A percentile compares a stretch with the other conserved stretches of the same genome.
Conservation (phyloP, 768 basidiomycete species). For the Leucocoprinus sp. region DNA sequence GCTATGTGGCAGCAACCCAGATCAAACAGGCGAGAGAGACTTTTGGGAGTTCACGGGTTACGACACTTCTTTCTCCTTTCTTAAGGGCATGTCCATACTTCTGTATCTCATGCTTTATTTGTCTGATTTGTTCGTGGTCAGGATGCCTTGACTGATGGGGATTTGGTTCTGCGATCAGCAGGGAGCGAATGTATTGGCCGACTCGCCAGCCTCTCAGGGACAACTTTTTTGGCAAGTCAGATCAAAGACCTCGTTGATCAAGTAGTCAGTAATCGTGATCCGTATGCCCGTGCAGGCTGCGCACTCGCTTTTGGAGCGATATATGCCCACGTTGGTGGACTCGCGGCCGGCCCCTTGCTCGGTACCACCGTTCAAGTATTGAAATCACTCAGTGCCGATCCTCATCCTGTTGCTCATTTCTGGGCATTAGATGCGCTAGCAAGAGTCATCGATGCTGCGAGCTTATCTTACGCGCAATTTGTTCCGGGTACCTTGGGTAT, state of each 20-base stretch:
- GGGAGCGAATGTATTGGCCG: conserved; percentile 88
- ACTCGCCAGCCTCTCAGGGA: conserved; percentile 75
- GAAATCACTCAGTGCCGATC: conserved; percentile 92
- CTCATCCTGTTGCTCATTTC: conserved; percentile 93
- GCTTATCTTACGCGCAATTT: conserved; percentile 84
- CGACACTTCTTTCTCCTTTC: conserved; percentile 54
- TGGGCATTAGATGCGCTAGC: conserved; percentile 84
- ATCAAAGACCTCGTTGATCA: conserved; percentile 89
- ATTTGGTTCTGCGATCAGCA: conserved; percentile 63
- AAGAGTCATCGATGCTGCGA: conserved; percentile 85
- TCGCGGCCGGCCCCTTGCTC: conserved; percentile 89
- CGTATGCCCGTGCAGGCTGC: conserved; percentile 87
- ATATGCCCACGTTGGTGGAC: conserved; percentile 84
- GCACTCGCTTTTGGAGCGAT: conserved; percentile 89
- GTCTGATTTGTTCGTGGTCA: conserved; percentile 18
- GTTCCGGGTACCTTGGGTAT: conserved; percentile 85
- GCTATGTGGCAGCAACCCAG: conserved; percentile 42
- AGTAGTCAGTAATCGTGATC: conserved; percentile 91
- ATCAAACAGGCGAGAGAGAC: conserved; percentile 56
- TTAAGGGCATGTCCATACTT: conserved; percentile 53
- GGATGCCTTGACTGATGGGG: conserved; percentile 78
- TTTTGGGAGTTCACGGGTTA: conserved; percentile 58
- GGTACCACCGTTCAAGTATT: conserved; percentile 95
- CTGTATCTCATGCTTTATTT: conserved; percentile 8
- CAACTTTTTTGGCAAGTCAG: conserved; percentile 75